Evolutionary conservation across 257 asterid species (phyloP), one percentile per base, ranked within the genome.

Genomic region (Solanum peruvianum): DNA sequence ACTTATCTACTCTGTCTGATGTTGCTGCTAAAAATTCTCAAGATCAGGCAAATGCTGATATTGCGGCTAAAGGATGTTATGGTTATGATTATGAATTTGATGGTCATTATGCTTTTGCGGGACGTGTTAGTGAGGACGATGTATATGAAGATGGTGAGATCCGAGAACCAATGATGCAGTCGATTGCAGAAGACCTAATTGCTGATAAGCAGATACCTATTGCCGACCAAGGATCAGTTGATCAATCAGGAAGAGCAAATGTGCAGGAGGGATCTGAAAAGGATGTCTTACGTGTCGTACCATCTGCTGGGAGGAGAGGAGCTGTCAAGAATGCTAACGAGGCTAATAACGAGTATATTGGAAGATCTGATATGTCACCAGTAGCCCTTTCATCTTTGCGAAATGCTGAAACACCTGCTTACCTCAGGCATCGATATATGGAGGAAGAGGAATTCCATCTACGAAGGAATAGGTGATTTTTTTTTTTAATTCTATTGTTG

Each of bases 131-230:
- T 87, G 97, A 91, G 89, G 96, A 94, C 86, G 98, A 92, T 44
- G 98, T 94, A 14, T 92, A 82, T 88, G 98, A 96, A 92, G 99
- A 96, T 69, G 98, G 98, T 87, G 98, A 96, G 90, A 90, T 94
- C 86, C 93, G 97, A 89, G 98, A 94, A 87, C 90, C 93, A 42
- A 23, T 82, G 10, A 88, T 81, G 56, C 89, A 49, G 75, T 87
- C 93, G 31, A 35, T 77, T 86, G 81, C 62, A 56, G 93, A 88
- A 86, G 92, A 90, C 42, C 87, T 47, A 47, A 47, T 47, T 13
- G 18, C 1, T 47, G 56, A 47, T 47, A 18, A 47, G 7, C 56
- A 47, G 56, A 47, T 1, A 6, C 56, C 56, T 47, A 13, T 13
- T 47, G 56, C 7, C 7, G 56, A 87, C 66, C 93, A 86, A 66